These are phyloP conservation scores for Volvox carteri DNA, from an alignment of 163 green algal genomes.

Conservation along the genomic window DNA sequence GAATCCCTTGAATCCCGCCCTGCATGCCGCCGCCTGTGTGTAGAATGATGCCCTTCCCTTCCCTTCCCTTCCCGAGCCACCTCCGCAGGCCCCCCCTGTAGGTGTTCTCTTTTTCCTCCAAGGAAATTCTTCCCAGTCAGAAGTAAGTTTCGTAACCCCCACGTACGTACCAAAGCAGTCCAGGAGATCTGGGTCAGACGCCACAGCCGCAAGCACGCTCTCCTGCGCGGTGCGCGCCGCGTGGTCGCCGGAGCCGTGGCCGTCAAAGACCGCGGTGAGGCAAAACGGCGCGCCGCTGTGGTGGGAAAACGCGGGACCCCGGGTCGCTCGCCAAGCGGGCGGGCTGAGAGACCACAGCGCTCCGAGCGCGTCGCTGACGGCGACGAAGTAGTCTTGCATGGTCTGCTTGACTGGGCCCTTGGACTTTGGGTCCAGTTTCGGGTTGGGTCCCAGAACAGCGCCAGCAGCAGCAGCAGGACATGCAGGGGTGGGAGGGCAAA, in stretches of 20 bases:
- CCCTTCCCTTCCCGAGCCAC: background rate
- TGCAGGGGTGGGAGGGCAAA: background rate
- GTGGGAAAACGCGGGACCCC: background rate
- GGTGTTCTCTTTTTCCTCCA: background rate
- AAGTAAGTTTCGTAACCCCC: background rate
- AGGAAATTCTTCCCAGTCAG: too few relatives aligned
- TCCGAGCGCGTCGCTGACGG: slow-evolving; percentile 21
- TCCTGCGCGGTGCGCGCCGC: slow-evolving; percentile 51
- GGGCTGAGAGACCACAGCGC: slow-evolving; percentile 30
- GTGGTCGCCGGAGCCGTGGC: slow-evolving; percentile 47
- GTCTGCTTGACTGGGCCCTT: slow-evolving; percentile 45
- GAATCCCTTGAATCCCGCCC: background rate
- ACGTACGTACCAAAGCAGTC: slow-evolving; percentile 37
- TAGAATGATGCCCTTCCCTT: background rate
- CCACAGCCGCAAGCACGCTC: slow-evolving; percentile 40
- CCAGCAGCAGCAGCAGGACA: too few relatives aligned
- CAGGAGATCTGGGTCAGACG: background rate
- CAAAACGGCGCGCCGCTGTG: slow-evolving; percentile 38
- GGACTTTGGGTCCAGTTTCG: slow-evolving; percentile 37
- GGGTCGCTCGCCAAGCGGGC: background rate
- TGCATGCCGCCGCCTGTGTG: background rate
- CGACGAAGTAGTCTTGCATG: slow-evolving; percentile 56
- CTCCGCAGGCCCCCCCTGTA: background rate
- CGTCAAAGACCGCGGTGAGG: slow-evolving; percentile 48
- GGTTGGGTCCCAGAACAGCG: too few relatives aligned